Base-by-base conservation (phyloP, 225 moss, liverwort and hornwort genomes). In the Sphagnum contortum region DNA sequence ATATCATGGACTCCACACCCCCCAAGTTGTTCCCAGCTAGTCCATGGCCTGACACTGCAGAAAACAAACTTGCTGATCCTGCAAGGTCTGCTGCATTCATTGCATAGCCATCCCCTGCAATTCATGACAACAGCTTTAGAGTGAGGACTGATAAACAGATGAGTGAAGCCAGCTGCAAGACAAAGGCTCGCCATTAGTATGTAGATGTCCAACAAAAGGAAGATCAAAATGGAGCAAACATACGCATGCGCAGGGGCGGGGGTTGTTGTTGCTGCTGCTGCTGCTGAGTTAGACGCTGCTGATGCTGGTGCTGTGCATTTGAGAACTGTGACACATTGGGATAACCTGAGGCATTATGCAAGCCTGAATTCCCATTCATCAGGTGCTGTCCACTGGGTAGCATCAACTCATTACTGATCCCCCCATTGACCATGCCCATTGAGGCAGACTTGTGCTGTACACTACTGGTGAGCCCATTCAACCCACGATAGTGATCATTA, bases 51-150 rank as follows among this genome's bases (percentile, higher is more conserved):
- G 83, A 71, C 55, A 74, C 71, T 13, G 76, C 72, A 69, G 83
- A 84, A 62, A 83, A 75, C 62, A 87, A 80, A 62, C 77, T 78
- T 59, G 92, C 92, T 8, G 80, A 67, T 57, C 92, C 96, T 48
- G 92, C 90, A 44, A 96, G 76, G 60, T 96, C 96, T 50, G 96
- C 90, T 63, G 92, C 92, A 83, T 92, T 96, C 96, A 96, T 90
- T 66, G 96, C 90, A 75, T 92, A 96, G 52, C 92, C 83, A 73
- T 88, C 92, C 70, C 92, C 88, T 67, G 84, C 79, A 12, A 85
- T 73, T 14, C 85, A 74, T 67, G 73, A 81, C 89, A 89, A 75
- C 8, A 81, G 62, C 76, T 73, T 94, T 65, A 76, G 67, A 61
- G 84, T 29, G 29, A 29, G 29, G 29, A 29, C 29, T 29, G 29